A percentile compares a stretch with the other conserved stretches of the same genome.
Conservation (phyloP, 2,329 filamentous ascomycete genomes). For the Ustilaginoidea virens region DNA sequence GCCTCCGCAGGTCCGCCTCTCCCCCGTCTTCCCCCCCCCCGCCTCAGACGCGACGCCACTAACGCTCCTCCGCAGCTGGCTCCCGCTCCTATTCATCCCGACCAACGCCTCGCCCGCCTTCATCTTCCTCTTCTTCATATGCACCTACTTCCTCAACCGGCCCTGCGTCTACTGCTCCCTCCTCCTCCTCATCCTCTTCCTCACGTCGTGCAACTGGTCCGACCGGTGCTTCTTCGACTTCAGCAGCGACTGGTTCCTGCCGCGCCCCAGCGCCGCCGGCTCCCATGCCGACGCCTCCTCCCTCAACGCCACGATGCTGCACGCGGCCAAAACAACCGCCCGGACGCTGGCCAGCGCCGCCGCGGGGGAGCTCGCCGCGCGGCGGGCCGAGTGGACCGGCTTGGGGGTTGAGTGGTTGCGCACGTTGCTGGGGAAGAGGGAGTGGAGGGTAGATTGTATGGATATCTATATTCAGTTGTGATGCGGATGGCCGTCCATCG, state of each 20-base stretch:
- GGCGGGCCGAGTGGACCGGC: conserved; percentile 53
- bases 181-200: conserved; percentile 85
- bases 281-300: conserved; percentile 13
- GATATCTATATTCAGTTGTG: conserved; percentile 65
- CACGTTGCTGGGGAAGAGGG: conserved; percentile 63
- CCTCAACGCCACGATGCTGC: conserved; percentile 33
- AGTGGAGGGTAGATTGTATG: conserved; percentile 85
- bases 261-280: conserved; percentile 33
- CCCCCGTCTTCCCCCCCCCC: background rate
- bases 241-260: conserved; percentile 80
- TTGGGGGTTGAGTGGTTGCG: conserved; percentile 77
- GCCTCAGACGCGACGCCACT: background rate
- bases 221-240: conserved; percentile 91
- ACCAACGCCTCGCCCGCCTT: conserved; percentile 75
- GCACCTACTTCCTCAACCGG: conserved; percentile 90
- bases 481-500: too few relatives aligned
- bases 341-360: conserved; percentile 51
- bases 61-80: conserved; percentile 49
- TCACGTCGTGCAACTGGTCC: conserved; percentile 81
- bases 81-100: conserved; percentile 76
- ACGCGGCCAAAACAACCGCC: conserved; percentile 54
- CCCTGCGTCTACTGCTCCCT: conserved; percentile 97
- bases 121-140: conserved; percentile 77
- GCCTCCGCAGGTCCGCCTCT: conserved; percentile 39
- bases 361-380: conserved; percentile 42